Base-by-base conservation (phyloP, 2,329 filamentous ascomycete species). In the Trematosphaeria pertusa region DNA sequence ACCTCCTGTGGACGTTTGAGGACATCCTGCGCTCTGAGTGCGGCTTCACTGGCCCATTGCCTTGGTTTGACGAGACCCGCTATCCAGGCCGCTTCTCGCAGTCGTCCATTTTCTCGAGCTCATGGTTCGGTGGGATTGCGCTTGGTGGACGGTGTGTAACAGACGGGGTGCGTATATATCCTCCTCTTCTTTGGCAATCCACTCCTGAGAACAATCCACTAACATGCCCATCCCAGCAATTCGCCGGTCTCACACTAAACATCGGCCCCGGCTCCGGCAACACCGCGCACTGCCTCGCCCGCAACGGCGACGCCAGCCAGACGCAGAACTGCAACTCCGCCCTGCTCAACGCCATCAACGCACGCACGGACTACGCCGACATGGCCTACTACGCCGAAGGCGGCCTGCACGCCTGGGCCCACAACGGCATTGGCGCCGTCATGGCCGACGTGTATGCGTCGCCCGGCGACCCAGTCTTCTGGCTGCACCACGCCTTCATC, bases 401-500 rank as follows among this genome's bases (percentile, higher is more conserved):
- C 19, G 63, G 64, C 26, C 62, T 61, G 2, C 67, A 71, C 54
- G 63, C 64, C 41, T 71, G 58, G 54, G 67, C 66, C 24, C 68
- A 71, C 55, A 71, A 70, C 48, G 65, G 64, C 17, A 64, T 71
- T 12, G 67, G 67, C 28, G 61, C 64, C 20, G 67, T 69, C 40
- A 71, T 69, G 66, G 49, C 50, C 28, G 69, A 70, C 47, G 54
- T 55, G 7, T 70, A 59, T 31, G 64, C 57, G 10, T 71, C 70
- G 2, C 64, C 65, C 34, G 59, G 56, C 15, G 69, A 73, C 54
- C 64, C 65, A n/a, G 48, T 72, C 48, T 81, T 81, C 67, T 81
- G 69, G 61, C 66, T 78, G 28, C 78, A 81, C 64, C 78, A 81
- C 52, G 72, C 63, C 12, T 75, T 75, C 60, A 73, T 81, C 38